Evolutionary conservation across 352 stramenopile genomes (phyloP).

Genomic region (Globisporangium middletonii): DNA sequence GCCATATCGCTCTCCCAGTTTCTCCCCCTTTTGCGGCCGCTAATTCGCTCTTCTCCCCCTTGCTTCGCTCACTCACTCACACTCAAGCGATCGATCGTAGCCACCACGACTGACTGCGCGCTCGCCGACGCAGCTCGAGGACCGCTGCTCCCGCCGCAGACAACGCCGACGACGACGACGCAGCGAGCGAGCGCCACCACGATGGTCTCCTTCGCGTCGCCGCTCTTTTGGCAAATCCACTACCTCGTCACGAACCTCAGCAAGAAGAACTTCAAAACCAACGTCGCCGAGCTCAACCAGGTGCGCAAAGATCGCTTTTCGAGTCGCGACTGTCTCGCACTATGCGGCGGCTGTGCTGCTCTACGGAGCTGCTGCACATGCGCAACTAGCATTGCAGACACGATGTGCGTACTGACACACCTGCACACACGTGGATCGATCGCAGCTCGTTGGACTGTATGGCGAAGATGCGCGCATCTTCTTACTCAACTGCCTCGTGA

Average conservation of each 20-base stretch:
- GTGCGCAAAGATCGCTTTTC: conserved; percentile 21
- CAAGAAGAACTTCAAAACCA: conserved; percentile 94
- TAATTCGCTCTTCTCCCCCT: too few species aligned
- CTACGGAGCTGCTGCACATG: too few species aligned
- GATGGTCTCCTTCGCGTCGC: conserved; percentile 88
- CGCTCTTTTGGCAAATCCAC: conserved; percentile 92
- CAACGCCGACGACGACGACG: conserved; percentile 14
- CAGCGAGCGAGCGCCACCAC: conserved; percentile 4
- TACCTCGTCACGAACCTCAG: conserved; percentile 90
- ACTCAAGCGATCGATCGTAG: too few species aligned
- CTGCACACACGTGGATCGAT: background rate
- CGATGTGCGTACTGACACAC: background rate
- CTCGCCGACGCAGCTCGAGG: too few species aligned
- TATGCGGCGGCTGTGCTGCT: background rate
- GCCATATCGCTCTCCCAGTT: too few species aligned
- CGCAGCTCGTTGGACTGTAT: conserved; percentile 88
- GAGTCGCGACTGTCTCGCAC: background rate
- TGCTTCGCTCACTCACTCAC: too few species aligned
- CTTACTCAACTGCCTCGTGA: conserved; percentile 87
- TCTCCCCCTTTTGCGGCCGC: too few species aligned
- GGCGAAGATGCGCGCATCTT: conserved; percentile 90
- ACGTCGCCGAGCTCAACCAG: conserved; percentile 91
- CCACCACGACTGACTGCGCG: too few species aligned
- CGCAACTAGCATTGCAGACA: too few species aligned
- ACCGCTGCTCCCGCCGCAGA: background rate